Percentiles rank a stretch among this genome's conserved stretches.
Conservation (phyloP, 2,329 filamentous ascomycete genomes). For the Blastomyces percursus region DNA sequence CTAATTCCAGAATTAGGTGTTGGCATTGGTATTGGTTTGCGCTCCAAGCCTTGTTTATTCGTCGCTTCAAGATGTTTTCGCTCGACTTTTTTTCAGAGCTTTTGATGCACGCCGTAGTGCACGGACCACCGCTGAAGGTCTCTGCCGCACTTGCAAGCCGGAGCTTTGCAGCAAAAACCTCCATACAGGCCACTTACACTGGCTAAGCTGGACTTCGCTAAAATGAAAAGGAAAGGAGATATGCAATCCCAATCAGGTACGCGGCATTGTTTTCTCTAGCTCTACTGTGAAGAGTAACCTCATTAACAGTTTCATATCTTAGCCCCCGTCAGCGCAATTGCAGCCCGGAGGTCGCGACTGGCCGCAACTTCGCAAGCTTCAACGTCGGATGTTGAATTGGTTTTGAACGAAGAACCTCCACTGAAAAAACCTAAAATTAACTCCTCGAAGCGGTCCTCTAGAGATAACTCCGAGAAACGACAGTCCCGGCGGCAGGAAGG, state of each 20-base stretch:
- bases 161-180: neutral
- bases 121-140: constrained; percentile 6
- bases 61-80: neutral
- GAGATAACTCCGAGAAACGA: constrained; percentile 11
- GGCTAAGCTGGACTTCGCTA: neutral
- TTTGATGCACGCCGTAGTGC: neutral
- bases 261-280: neutral
- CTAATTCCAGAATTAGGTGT: neutral
- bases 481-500: neutral
- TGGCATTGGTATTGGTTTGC: neutral
- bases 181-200: neutral
- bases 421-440: constrained; percentile 26
- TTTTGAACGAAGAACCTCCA: constrained; percentile 23
- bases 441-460: constrained; percentile 14
- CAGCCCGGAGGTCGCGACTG: constrained; percentile 31
- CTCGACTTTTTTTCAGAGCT: constrained; percentile 4
- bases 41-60: neutral
- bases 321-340: constrained; percentile 30
- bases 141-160: neutral
- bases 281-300: neutral
- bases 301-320: constrained; percentile 1
- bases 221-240: constrained; percentile 12
- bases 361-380: constrained; percentile 22
- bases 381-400: constrained; percentile 15
- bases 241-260: constrained; percentile 10